Base-by-base conservation (phyloP, 83 land plant genomes). In the Larix sibirica region DNA sequence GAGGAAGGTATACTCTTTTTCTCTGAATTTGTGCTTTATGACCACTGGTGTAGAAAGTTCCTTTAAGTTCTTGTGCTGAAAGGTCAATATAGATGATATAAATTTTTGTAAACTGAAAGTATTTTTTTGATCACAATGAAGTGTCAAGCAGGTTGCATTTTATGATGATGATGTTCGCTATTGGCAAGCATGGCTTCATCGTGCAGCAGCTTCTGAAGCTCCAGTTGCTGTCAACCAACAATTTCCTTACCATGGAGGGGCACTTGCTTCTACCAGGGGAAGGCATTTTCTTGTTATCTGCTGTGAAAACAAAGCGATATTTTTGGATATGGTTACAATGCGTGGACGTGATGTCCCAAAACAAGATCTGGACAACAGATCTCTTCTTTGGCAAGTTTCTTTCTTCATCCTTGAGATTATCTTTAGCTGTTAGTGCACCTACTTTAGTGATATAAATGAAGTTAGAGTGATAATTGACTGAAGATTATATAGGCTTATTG, bases 121-220 rank as follows among this genome's bases (percentile, higher is more conserved):
- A 17, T 42, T 23, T 42, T 81, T 63, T 23, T 6, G 17, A 81
- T 68, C 56, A 66, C 78, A 26, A 50, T 92, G 44, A 80, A 98
- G 99, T 91, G 99, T 98, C 67, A 98, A 98, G 89, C 99, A 98
- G 91, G 92, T 98, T 79, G 89, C 84, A 75, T 98, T 98, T 83
- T 98, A 93, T 82, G 99, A 98, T 84, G 99, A 98, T 81, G 99
- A 98, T 86, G 98, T 96, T 18, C 95, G 98, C 24, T 98, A 89
- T 88, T 98, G 99, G 99, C 99, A 96, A 88, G 91, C 91, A 77
- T 98, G 97, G 97, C 88, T 92, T n/a, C 93, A 89, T 71, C 97
- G 99, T 0, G 81, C 91, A 83, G 98, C 99, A 80, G 98, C 98
- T 85, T 96, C 95, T 64, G 99, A 97, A 79, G 94, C 91, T 85